These are phyloP conservation scores for Capillidium heterosporum DNA, from an alignment of 371 early-diverging fungal species.

Conservation along the genomic window DNA sequence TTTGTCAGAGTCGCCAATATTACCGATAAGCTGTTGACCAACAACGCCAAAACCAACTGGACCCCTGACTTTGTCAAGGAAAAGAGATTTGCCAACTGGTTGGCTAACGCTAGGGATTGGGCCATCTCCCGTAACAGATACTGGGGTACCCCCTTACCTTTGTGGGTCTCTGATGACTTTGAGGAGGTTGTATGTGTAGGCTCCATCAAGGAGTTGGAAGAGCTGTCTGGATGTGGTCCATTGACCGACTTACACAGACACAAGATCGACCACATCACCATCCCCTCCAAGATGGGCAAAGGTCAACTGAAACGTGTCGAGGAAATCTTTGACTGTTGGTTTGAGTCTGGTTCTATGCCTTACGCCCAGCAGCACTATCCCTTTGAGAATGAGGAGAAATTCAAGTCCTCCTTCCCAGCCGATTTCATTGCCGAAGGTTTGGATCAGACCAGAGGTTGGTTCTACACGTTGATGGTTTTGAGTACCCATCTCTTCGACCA, in stretches of 20 bases:
- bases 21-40: conserved; percentile 69
- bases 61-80: conserved; percentile 96
- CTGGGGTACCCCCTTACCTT: conserved; percentile 99
- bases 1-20: conserved; percentile 88
- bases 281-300: conserved; percentile 84
- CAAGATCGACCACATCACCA: conserved; percentile 92
- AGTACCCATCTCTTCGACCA: conserved; percentile 95
- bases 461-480: conserved; percentile 98
- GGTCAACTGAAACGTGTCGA: conserved; percentile 83
- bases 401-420: conserved; percentile 90
- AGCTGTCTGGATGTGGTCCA: conserved; percentile 65
- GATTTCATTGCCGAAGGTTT: conserved; percentile 99
- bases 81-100: conserved; percentile 98
- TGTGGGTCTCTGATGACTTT: conserved; percentile 94
- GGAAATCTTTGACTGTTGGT: conserved; percentile 99
- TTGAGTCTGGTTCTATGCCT: conserved; percentile 97
- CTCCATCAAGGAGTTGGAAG: conserved; percentile 87
- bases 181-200: conserved; percentile 92
- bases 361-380: conserved; percentile 99
- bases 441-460: conserved; percentile 99
- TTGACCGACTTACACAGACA: conserved; percentile 98
- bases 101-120: conserved; percentile 98
- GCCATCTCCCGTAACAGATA: conserved; percentile 97
- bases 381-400: conserved; percentile 84
- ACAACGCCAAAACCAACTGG: conserved; percentile 90